Conservation (phyloP, 2,329 filamentous ascomycete species). For the Cadophora luteo-olivacea region DNA sequence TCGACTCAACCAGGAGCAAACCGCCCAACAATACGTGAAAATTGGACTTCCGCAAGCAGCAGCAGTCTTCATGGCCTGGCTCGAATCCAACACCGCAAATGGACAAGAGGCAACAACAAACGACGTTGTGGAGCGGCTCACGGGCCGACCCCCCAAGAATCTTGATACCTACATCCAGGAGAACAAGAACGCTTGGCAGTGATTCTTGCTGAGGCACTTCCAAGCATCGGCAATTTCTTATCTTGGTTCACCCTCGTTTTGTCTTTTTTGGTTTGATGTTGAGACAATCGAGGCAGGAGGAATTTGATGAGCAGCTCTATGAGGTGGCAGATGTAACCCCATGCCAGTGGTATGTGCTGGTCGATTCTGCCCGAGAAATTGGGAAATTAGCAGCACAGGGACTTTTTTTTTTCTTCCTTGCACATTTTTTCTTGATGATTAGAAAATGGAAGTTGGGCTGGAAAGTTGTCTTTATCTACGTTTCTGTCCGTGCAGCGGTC, state of each 20-base stretch:
- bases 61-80: slow-evolving; percentile 25
- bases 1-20: slow-evolving; percentile 28
- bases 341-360: slow-evolving; percentile 3
- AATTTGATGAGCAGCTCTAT: not conserved
- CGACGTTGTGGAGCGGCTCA: slow-evolving; percentile 29
- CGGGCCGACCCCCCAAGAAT: slow-evolving; percentile 21
- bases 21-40: slow-evolving; percentile 10
- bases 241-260: not conserved
- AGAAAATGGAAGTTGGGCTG: slow-evolving; percentile 5
- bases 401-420: slow-evolving; percentile 9
- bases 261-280: slow-evolving; percentile 5
- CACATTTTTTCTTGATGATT: not conserved
- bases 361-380: slow-evolving; percentile 2
- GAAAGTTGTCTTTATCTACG: slow-evolving; percentile 8
- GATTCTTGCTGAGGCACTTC: slow-evolving; percentile 4
- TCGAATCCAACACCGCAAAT: slow-evolving; percentile 22
- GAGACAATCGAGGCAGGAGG: slow-evolving; percentile 2
- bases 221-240: slow-evolving; percentile 10
- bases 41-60: slow-evolving; percentile 23
- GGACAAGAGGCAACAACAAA: slow-evolving; percentile 28
- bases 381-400: not conserved
- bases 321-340: slow-evolving; percentile 3
- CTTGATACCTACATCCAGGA: slow-evolving; percentile 29
- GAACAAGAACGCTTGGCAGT: slow-evolving; percentile 25
- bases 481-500: slow-evolving; percentile 15